Base-by-base conservation (phyloP, 805 yeast species). In the Diddensiella transvaalensis region DNA sequence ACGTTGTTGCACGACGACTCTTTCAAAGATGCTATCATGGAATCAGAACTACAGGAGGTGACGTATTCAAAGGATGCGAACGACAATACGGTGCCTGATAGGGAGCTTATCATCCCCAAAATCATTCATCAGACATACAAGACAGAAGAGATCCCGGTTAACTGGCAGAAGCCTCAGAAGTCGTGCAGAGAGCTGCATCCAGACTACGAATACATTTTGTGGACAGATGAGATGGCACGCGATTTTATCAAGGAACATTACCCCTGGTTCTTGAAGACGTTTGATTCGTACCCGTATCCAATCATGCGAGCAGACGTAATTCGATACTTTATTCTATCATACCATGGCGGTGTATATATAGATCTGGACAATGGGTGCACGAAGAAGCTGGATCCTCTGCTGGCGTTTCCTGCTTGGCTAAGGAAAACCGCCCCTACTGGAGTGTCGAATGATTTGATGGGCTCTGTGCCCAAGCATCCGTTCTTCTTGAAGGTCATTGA, bases 41-140 rank as follows among this genome's bases (percentile, higher is more conserved):
- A 80, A 44, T 69, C 71, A 11, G 95, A 87, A 51, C 61, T 86
- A 42, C 79, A 82, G 55, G 83, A 83, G 1, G 67, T 72, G 3
- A 53, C 58, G 26, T 72, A 72, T n/a, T 68, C 66, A 17, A 69
- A 70, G 49, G 42, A 42, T 17, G 40, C 44, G n/a, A 45, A 42
- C 11, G 50, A 46, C 13, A 29, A 26, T 11, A 5, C 24, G 21
- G 40, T 39, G 13, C 55, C 53, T 11, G 44, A 40, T 32, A 23
- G 52, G 24, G 24, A 23, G 19, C 75, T 75, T 50, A 63, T 84
- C 33, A 87, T 89, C 40, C 97, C 97, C 33, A 86, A 85, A 60
- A 88, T 89, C 63, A 88, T 90, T 47, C 97, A 90, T 63, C 97
- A 90, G 66, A 90, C 96, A 11, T 90, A 90, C 67, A 89, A 86